These are phyloP conservation scores for Cytospora piceae DNA, from an alignment of 2,329 filamentous ascomycete genomes.

Conservation along the genomic window DNA sequence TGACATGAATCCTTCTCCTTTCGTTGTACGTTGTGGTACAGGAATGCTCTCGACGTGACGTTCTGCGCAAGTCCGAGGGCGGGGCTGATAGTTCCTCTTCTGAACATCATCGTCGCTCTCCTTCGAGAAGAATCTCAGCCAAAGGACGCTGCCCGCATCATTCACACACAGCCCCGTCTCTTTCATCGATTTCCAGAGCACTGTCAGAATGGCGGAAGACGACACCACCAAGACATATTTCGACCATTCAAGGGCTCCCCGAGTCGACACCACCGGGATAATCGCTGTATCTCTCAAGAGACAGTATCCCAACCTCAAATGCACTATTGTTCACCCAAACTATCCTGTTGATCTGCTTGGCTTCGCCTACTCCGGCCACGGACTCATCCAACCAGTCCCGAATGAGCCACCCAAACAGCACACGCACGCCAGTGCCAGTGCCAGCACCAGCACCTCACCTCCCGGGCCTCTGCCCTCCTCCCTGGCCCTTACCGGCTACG, in stretches of 20 bases:
- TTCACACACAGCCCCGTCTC: too few relatives aligned
- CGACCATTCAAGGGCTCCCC: conserved; percentile 45
- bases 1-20: neutral
- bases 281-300: conserved; percentile 46
- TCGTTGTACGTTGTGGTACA: neutral
- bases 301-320: conserved; percentile 48
- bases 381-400: conserved; percentile 39
- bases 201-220: conserved; percentile 12
- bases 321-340: conserved; percentile 43
- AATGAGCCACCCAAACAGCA: conserved; percentile 30
- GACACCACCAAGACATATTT: conserved; percentile 41
- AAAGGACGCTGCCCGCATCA: neutral
- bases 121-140: neutral
- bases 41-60: neutral
- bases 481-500: conserved; percentile 45
- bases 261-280: conserved; percentile 49
- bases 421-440: neutral
- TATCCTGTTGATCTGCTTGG: conserved; percentile 44
- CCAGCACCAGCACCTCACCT: neutral
- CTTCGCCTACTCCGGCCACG: conserved; percentile 48
- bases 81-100: neutral
- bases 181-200: neutral
- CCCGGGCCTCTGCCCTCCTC: conserved; percentile 39
- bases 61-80: neutral
- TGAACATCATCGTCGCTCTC: neutral